Evolutionary conservation across 306 rosid species (phyloP).

Genomic region (apple (Malus domestica)): DNA sequence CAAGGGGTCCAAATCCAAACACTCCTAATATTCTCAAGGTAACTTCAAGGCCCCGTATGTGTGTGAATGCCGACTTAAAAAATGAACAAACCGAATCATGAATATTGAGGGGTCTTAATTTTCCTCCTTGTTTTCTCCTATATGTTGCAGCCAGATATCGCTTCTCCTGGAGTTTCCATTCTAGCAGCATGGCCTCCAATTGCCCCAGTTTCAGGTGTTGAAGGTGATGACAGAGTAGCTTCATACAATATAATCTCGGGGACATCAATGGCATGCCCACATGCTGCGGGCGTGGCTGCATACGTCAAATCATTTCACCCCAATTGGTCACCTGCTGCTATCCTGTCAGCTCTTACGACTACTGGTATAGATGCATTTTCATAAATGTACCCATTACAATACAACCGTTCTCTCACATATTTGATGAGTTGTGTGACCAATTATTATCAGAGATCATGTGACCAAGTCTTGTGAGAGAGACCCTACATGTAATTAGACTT

Average conservation of each 20-base stretch:
- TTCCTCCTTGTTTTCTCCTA: background rate
- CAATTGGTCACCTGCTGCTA: conserved; percentile 44
- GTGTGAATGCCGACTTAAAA: too few species aligned
- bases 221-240: conserved; percentile 14
- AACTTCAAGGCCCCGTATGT: background rate
- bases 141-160: conserved; percentile 33
- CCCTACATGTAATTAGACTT: too few species aligned
- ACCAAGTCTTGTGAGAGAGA: background rate
- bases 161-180: conserved; percentile 37
- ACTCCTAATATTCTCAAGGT: conserved; percentile 35
- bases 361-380: conserved; percentile 18
- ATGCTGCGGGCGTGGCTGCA: conserved; percentile 35
- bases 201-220: background rate
- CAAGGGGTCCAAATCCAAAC: conserved; percentile 50
- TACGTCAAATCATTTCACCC: conserved; percentile 47
- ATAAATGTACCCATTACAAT: too few species aligned
- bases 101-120: too few species aligned
- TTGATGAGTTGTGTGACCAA: too few species aligned
- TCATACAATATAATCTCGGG: conserved; percentile 10
- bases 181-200: conserved; percentile 35
- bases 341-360: conserved; percentile 41
- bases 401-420: too few species aligned
- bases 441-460: too few species aligned
- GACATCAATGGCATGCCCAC: conserved; percentile 60
- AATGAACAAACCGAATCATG: too few species aligned